Evolutionary conservation across 2,329 filamentous ascomycete species (phyloP).

Genomic region (Paecilomyces variotii): DNA sequence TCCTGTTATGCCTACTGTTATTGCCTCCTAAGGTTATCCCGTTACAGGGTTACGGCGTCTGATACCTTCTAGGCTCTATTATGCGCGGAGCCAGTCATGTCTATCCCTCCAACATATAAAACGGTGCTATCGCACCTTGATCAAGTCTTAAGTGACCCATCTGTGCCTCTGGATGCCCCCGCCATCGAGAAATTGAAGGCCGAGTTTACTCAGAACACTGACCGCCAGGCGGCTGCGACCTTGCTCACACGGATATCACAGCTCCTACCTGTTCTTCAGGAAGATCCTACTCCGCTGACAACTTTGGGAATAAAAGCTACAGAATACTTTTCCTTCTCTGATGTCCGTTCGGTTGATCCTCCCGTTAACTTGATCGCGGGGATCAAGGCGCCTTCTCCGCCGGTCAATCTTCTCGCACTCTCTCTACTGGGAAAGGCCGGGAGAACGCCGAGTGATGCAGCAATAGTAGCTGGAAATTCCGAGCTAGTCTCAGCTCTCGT

Average conservation of each 20-base stretch:
- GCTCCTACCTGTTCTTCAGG: slow-evolving; percentile 46
- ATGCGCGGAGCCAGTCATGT: slow-evolving; percentile 15
- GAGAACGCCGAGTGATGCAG: slow-evolving; percentile 44
- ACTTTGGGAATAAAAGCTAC: slow-evolving; percentile 45
- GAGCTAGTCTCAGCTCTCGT: slow-evolving; percentile 49
- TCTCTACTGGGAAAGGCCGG: slow-evolving; percentile 51
- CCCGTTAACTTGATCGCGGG: slow-evolving; percentile 49
- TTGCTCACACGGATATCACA: slow-evolving; percentile 41
- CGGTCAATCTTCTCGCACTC: slow-evolving; percentile 50
- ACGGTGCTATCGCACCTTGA: slow-evolving; percentile 36
- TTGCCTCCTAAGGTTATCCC: not conserved
- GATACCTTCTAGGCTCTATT: not conserved
- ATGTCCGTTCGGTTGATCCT: slow-evolving; percentile 41
- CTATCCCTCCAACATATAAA: slow-evolving; percentile 26
- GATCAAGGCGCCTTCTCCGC: slow-evolving; percentile 41
- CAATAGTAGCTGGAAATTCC: slow-evolving; percentile 49
- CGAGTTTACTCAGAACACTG: slow-evolving; percentile 30
- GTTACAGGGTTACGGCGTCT: not conserved
- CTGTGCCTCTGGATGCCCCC: slow-evolving; percentile 38
- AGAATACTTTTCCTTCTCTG: slow-evolving; percentile 41
- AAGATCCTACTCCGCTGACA: slow-evolving; percentile 50
- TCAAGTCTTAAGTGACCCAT: slow-evolving; percentile 36
- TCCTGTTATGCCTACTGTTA: not conserved
- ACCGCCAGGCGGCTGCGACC: slow-evolving; percentile 27
- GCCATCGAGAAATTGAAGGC: slow-evolving; percentile 46